Percentiles rank a stretch among this genome's conserved stretches.
phyloP scores from a whole-genome alignment of 768 basidiomycete species.

The Dioszegia aurantiaca region DNA sequence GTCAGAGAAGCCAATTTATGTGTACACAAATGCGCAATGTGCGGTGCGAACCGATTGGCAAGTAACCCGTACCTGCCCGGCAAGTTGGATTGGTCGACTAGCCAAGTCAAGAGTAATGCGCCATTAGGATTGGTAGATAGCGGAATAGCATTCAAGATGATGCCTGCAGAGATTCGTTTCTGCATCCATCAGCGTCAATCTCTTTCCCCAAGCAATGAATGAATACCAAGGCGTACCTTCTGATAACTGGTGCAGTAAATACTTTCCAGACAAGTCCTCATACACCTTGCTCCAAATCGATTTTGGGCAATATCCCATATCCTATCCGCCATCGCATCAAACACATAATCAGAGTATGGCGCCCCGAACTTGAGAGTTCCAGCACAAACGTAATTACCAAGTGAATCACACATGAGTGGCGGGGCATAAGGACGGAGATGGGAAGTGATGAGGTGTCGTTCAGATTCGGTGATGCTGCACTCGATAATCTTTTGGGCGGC shows the following conservation, averaged over 20 bases:
- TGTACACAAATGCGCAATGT: constrained; percentile 92
- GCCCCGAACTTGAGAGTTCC: constrained; percentile 79
- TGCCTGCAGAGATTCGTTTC: constrained; percentile 87
- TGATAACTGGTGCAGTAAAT: constrained; percentile 77
- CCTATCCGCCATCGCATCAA: constrained; percentile 95
- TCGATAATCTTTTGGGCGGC: constrained; percentile 99
- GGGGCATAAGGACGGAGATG: constrained; percentile 88
- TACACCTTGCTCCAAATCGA: constrained; percentile 93
- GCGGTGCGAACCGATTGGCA: constrained; percentile 93
- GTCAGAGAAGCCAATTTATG: constrained; percentile 96
- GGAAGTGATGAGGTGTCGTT: constrained; percentile 76
- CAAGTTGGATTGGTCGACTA: constrained; percentile 90
- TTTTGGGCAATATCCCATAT: constrained; percentile 98
- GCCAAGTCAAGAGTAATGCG: constrained; percentile 90
- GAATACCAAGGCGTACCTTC: constrained; percentile 56
- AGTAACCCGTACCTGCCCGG: constrained; percentile 91
- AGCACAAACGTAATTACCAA: constrained; percentile 55
- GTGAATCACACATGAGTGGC: constrained; percentile 80
- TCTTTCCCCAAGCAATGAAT: too few species aligned
- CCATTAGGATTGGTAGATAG: constrained; percentile 97
- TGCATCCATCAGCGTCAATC: constrained; percentile 27
- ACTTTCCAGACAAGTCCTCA: constrained; percentile 94
- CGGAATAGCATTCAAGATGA: constrained; percentile 95
- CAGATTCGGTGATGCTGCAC: constrained; percentile 82
- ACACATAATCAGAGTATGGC: constrained; percentile 90